Percentiles rank a stretch among this genome's conserved stretches.
Conservation (phyloP, 306 rosid genomes). For the Dalbergia cochinchinensis region DNA sequence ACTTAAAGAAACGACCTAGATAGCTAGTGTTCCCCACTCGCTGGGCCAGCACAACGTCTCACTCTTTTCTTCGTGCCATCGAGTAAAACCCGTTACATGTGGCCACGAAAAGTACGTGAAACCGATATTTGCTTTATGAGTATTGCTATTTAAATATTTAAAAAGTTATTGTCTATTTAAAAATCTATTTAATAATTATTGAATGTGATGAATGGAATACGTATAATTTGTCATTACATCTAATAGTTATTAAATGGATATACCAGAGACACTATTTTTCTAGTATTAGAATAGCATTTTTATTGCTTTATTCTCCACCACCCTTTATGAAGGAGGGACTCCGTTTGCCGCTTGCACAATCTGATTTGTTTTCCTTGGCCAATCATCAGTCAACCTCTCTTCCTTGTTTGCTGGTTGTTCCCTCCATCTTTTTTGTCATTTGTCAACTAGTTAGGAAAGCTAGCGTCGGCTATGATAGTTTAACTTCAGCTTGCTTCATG, state of each 20-base stretch:
- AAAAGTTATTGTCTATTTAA: no score
- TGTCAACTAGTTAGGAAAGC: neutral
- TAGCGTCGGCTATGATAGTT: no score
- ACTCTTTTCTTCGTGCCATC: neutral
- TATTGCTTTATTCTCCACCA: slow-evolving; percentile 29
- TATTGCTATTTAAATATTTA: no score
- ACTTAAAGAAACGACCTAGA: neutral
- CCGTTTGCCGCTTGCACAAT: neutral
- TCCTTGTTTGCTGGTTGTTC: neutral
- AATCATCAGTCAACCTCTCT: neutral
- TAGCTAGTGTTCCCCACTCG: slow-evolving; percentile 52
- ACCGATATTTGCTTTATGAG: slow-evolving; percentile 58
- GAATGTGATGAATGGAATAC: no score
- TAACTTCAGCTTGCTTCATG: no score
- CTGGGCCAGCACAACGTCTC: slow-evolving; percentile 34
- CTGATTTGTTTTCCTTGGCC: neutral
- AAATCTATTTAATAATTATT: no score
- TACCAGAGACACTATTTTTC: no score
- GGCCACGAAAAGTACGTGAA: slow-evolving; percentile 60
- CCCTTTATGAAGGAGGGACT: slow-evolving; percentile 46
- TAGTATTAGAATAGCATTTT: no score
- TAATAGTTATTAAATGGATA: no score
- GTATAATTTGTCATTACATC: no score
- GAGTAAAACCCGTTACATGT: slow-evolving; percentile 21
- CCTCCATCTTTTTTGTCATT: neutral